A percentile compares a stretch with the other conserved stretches of the same genome.
These are phyloP conservation scores for Sanguinoderma infundibulare DNA, from an alignment of 1,284 basidiomycete genomes.

Conservation along the genomic window DNA sequence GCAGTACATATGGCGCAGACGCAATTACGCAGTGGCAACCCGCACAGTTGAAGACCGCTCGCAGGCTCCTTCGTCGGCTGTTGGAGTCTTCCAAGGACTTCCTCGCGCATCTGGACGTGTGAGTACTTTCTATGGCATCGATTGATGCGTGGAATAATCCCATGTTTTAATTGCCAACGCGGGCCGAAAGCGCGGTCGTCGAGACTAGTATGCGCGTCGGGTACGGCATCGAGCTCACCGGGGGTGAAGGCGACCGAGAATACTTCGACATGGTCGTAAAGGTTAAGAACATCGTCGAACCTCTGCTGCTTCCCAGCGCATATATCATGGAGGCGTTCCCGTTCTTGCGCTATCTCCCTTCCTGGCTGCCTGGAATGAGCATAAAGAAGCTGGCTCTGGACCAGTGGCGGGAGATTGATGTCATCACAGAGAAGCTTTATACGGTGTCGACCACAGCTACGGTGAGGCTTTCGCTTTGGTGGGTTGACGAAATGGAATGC, in stretches of 20 bases:
- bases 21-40: background rate
- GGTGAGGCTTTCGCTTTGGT: background rate
- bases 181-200: background rate
- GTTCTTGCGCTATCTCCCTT: background rate
- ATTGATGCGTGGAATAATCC: too few species aligned
- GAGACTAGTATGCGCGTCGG: background rate
- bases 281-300: background rate
- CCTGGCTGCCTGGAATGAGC: background rate
- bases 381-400: background rate
- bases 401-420: background rate
- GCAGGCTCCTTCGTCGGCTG: background rate
- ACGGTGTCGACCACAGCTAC: background rate
- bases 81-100: background rate
- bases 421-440: background rate
- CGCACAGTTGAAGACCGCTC: background rate
- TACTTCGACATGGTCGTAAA: background rate
- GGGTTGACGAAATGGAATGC: background rate
- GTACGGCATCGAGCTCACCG: background rate
- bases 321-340: background rate
- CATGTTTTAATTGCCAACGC: too few species aligned
- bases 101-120: background rate
- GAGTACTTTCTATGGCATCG: background rate
- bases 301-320: background rate
- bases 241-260: background rate
- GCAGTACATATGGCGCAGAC: background rate